These are phyloP conservation scores for Termitomyces sp. DNA, from an alignment of 768 basidiomycete genomes.

Conservation along the genomic window DNA sequence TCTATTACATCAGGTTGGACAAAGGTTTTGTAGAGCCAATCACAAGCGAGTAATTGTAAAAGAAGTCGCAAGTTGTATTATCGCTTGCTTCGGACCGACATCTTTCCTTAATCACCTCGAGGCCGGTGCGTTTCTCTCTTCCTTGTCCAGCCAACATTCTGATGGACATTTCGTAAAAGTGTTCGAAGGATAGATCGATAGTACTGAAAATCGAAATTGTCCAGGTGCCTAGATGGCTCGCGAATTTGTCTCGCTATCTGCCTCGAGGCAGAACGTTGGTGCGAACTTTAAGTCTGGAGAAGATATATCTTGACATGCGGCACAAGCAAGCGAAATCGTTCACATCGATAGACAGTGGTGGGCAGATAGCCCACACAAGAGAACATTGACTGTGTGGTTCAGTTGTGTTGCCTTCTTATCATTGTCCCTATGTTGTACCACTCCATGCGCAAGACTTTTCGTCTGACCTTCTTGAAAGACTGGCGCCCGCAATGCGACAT, in stretches of 20 bases:
- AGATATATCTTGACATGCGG: background rate
- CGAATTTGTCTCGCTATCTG: background rate
- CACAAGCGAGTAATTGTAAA: background rate
- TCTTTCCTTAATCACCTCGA: conserved; percentile 14
- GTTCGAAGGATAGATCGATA: background rate
- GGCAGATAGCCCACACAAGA: background rate
- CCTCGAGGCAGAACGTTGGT: background rate
- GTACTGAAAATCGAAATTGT: background rate
- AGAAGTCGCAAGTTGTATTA: background rate
- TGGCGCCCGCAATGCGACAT: background rate
- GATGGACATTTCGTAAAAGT: background rate
- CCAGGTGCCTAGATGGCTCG: background rate
- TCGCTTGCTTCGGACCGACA: background rate
- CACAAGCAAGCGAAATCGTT: background rate
- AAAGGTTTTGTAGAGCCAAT: background rate
- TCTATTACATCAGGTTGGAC: background rate
- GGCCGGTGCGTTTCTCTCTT: conserved; percentile 7
- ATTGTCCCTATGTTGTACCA: background rate
- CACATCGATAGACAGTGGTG: background rate
- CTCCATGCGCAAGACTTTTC: background rate
- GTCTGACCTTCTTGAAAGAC: background rate
- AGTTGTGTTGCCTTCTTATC: background rate
- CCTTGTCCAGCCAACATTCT: conserved; percentile 1
- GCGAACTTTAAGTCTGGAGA: background rate
- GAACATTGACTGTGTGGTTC: background rate